These are phyloP conservation scores for Ogataea ramenticola DNA, from an alignment of 805 yeast genomes.

Conservation along the genomic window DNA sequence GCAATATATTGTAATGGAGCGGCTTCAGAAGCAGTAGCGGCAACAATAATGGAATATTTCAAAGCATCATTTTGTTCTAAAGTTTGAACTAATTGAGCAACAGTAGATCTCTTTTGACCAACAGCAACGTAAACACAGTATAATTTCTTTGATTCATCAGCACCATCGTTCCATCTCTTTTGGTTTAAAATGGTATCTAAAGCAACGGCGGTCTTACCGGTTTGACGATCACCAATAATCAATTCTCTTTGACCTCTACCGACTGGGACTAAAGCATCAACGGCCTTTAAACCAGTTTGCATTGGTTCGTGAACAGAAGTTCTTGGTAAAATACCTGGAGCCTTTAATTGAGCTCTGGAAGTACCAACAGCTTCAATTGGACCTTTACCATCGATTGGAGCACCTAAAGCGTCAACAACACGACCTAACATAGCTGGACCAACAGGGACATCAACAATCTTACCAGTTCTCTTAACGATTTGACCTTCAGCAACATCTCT, in stretches of 20 bases:
- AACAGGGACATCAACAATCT: slow-evolving; percentile 98
- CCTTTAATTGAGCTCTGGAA: slow-evolving; percentile 97
- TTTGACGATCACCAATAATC: slow-evolving; percentile 99
- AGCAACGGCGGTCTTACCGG: slow-evolving; percentile 99
- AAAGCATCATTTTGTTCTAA: slow-evolving; percentile 97
- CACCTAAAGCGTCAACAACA: slow-evolving; percentile 98
- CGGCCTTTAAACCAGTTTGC: slow-evolving; percentile 99
- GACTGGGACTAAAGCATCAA: slow-evolving; percentile 97
- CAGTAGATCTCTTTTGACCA: slow-evolving; percentile 99
- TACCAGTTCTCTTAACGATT: slow-evolving; percentile 98
- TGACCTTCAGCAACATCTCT: slow-evolving; percentile 98
- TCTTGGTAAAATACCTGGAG: slow-evolving; percentile 99
- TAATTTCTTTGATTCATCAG: slow-evolving; percentile 94
- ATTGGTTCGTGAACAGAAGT: slow-evolving; percentile 97
- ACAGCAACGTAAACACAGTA: slow-evolving; percentile 99
- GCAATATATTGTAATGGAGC: slow-evolving; percentile 99
- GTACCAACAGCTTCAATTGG: slow-evolving; percentile 82
- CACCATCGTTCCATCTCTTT: slow-evolving; percentile 96
- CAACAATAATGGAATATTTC: slow-evolving; percentile 95
- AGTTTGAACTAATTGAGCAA: slow-evolving; percentile 98
- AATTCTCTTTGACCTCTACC: slow-evolving; percentile 99
- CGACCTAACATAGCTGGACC: slow-evolving; percentile 98
- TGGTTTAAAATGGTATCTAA: slow-evolving; percentile 96
- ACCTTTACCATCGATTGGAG: slow-evolving; percentile 99
- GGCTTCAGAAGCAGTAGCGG: slow-evolving; percentile 99